Evolutionary conservation across 768 basidiomycete genomes (phyloP).

Genomic region (Termitomyces sp.): DNA sequence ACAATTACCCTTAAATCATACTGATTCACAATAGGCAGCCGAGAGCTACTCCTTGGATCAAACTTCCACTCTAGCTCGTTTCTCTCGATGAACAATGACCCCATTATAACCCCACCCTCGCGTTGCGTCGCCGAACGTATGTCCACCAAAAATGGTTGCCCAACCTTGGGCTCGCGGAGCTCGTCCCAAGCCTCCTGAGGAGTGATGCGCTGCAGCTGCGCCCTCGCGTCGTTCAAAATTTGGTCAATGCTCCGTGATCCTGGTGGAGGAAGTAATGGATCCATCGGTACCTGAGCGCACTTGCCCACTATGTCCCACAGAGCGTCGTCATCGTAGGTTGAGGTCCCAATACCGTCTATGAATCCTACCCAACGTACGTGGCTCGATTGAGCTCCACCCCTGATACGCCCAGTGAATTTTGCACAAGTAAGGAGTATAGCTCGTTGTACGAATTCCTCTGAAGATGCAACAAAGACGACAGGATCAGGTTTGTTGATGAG

Average conservation of each 20-base stretch:
- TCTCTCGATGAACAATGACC: conserved; percentile 71
- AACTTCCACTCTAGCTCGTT: conserved; percentile 80
- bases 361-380: conserved; percentile 36
- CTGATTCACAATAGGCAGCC: conserved; percentile 65
- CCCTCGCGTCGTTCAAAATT: conserved; percentile 55
- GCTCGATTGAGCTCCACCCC: neutral
- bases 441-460: conserved; percentile 55
- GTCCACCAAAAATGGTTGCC: conserved; percentile 73
- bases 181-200: conserved; percentile 59
- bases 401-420: conserved; percentile 58
- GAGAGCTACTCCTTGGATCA: conserved; percentile 60
- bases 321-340: conserved; percentile 60
- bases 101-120: conserved; percentile 56
- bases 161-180: conserved; percentile 47
- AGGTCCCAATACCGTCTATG: conserved; percentile 51
- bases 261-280: conserved; percentile 60
- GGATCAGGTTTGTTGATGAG: conserved; percentile 29
- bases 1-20: conserved; percentile 75
- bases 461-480: conserved; percentile 58
- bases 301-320: conserved; percentile 72
- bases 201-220: conserved; percentile 61
- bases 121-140: conserved; percentile 68
- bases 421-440: conserved; percentile 61
- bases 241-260: conserved; percentile 59
- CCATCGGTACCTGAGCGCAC: conserved; percentile 52